Conservation (phyloP, 306 rosid genomes). For the Castanea mollissima region DNA sequence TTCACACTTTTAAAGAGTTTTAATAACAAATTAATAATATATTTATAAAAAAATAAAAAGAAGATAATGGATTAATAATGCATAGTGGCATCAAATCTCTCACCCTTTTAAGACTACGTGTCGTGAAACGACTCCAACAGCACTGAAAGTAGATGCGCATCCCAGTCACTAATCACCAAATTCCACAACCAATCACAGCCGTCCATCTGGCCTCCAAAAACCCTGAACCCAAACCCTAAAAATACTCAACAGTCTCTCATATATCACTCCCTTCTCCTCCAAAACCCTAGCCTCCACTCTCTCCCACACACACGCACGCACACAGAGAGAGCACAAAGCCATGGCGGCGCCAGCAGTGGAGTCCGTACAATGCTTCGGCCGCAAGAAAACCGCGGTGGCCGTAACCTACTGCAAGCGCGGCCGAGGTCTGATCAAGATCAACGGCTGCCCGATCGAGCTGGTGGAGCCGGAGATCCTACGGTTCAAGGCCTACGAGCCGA, state of each 20-base stretch:
- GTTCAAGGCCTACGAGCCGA: slow-evolving; percentile 53
- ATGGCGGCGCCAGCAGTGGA: slow-evolving; percentile 35
- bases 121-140: too few relatives aligned
- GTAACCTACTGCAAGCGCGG: slow-evolving; percentile 57
- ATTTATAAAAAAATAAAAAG: too few relatives aligned
- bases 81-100: too few relatives aligned
- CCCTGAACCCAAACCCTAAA: not conserved
- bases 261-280: not conserved
- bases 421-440: slow-evolving; percentile 52
- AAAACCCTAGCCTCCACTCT: too few relatives aligned
- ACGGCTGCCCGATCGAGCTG: slow-evolving; percentile 52
- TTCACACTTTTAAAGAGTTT: too few relatives aligned
- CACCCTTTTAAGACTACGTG: too few relatives aligned
- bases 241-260: not conserved
- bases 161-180: too few relatives aligned
- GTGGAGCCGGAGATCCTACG: slow-evolving; percentile 55
- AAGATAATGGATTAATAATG: too few relatives aligned
- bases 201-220: not conserved
- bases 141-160: too few relatives aligned
- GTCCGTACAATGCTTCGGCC: slow-evolving; percentile 53
- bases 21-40: too few relatives aligned
- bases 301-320: not conserved
- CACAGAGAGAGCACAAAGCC: not conserved
- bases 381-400: slow-evolving; percentile 56
- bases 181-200: slow-evolving; percentile 7